Base-by-base conservation (phyloP, 805 yeast genomes). In the Ogataea trehalophila region DNA sequence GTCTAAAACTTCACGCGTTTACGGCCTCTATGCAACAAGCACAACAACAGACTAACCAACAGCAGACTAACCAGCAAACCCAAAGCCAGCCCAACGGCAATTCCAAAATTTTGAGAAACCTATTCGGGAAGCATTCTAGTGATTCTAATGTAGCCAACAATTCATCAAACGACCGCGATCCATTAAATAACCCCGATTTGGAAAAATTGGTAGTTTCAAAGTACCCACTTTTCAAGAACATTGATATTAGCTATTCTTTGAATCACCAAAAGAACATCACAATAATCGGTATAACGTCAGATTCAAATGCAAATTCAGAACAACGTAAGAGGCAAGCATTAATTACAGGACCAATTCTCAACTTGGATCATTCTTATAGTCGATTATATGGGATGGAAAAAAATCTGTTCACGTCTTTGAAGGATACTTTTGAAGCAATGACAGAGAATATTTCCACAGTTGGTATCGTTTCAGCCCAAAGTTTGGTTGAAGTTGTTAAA, bases 371-470 rank as follows among this genome's bases (percentile, higher is more conserved):
- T 50, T 73, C 87, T 0, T 66, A 82, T 43, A 73, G 75, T 48
- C 64, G 69, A 20, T 72, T 75, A 11, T 82, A 83, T 59, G 73
- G 67, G 26, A 66, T 75, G 70, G 63, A 69, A 13, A 74, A 76
- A 54, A 66, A 76, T 17, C 63, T 86, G 37, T 83, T 77, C 53
- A 74, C 85, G 1, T 80, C 94, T 0, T 69, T 92, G 48, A 88
- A 87, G 60, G 99, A 94, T 63, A 69, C 89, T 13, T 92, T 87
- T 63, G 97, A 90, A 62, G 70, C 85, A 49, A 85, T 92, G 75
- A 73, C 80, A 6, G 97, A 89, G 64, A 80, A 83, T 61, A 68
- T 70, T 44, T 74, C 85, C 5, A 72, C 76, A 18, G 81, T 78
- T 2, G 98, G 98, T 5, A 87, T 94, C 2, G 91, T 89, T 0